These are phyloP conservation scores for Candida peoriensis DNA, from an alignment of 805 yeast species.

Conservation along the genomic window DNA sequence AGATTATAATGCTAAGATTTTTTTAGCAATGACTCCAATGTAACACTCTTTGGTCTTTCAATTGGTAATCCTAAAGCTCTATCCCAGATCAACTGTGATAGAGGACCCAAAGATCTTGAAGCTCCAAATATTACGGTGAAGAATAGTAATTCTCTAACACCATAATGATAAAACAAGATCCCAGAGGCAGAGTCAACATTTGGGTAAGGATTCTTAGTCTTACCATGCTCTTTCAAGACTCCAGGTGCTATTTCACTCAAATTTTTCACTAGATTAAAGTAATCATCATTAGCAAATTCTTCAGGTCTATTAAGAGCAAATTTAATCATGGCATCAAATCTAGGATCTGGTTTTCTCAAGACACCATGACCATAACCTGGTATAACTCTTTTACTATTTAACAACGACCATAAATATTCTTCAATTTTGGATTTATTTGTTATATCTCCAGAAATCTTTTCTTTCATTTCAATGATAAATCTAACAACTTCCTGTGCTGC, in stretches of 20 bases:
- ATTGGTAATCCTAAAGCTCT: constrained; percentile 72
- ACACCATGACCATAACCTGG: constrained; percentile 92
- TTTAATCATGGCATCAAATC: constrained; percentile 69
- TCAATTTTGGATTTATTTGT: constrained; percentile 44
- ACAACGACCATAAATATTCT: constrained; percentile 64
- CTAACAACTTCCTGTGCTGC: constrained; percentile 84
- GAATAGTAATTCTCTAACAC: constrained; percentile 65
- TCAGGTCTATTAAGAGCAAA: constrained; percentile 51
- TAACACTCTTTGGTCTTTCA: constrained; percentile 59
- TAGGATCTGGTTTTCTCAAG: constrained; percentile 76
- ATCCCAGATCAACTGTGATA: constrained; percentile 77
- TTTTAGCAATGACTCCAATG: constrained; percentile 16
- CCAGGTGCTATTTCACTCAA: constrained; percentile 69
- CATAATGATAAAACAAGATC: constrained; percentile 74
- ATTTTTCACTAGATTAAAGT: constrained; percentile 62
- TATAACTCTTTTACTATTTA: constrained; percentile 70
- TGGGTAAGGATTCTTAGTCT: constrained; percentile 83
- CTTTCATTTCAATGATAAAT: constrained; percentile 61
- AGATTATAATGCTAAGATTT: too few relatives aligned
- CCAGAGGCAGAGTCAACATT: constrained; percentile 81
- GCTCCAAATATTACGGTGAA: constrained; percentile 82
- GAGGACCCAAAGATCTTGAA: constrained; percentile 73
- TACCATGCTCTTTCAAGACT: constrained; percentile 72
- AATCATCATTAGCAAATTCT: constrained; percentile 56
- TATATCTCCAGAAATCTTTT: constrained; percentile 32